These are phyloP conservation scores for Chlamydomonas asymmetrica DNA, from an alignment of 139 green algal genomes.

Conservation along the genomic window DNA sequence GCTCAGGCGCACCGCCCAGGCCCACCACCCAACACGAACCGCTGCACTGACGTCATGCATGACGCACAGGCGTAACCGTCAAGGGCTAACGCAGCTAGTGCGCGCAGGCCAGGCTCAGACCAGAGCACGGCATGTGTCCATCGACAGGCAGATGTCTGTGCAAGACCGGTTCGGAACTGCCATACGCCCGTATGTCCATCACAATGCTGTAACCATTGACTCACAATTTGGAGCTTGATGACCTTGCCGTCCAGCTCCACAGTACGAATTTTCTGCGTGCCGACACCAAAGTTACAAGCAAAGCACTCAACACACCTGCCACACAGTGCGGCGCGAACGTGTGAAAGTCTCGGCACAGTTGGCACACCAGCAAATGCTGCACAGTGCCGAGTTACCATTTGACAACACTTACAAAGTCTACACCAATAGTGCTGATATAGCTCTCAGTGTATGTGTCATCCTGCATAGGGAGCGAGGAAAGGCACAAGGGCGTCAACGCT, in stretches of 20 bases:
- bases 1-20: no score
- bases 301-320: slow-evolving; percentile 4
- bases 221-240: slow-evolving; percentile 99
- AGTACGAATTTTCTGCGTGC: slow-evolving; percentile 96
- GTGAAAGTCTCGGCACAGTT: not conserved
- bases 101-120: no score
- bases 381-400: not conserved
- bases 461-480: slow-evolving; percentile 45
- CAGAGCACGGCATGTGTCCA: no score
- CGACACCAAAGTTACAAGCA: slow-evolving; percentile 7
- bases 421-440: slow-evolving; percentile 99
- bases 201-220: slow-evolving; percentile 9
- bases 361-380: no score
- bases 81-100: no score
- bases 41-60: no score
- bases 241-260: slow-evolving; percentile 99
- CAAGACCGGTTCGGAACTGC: no score
- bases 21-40: no score
- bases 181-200: not conserved
- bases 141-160: no score
- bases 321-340: not conserved
- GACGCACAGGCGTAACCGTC: no score
- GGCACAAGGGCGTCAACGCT: no score
- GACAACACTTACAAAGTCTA: slow-evolving; percentile 93
- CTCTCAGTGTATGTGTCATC: slow-evolving; percentile 99